Base-by-base conservation (phyloP, 2,329 filamentous ascomycete species). In the Aphanocladium album region DNA sequence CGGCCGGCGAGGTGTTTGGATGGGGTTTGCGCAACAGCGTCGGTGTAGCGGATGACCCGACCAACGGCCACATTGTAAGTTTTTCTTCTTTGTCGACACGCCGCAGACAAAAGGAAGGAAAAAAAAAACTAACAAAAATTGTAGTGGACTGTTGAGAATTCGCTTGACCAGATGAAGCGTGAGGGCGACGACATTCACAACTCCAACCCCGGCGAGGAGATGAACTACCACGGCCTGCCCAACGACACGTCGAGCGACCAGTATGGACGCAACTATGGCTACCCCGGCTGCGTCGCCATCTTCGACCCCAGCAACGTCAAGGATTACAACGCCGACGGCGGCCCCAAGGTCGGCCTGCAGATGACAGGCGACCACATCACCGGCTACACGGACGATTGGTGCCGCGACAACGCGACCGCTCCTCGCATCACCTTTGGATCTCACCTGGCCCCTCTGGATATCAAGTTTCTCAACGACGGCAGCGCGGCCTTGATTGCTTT, bases 21-120 rank as follows among this genome's bases (percentile, higher is more conserved):
- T 90, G 87, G 86, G 88, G 88, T 19, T 76, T 91, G 27, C 79
- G 88, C 30, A 91, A 91, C 71, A 84, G 83, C 3, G 87, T 90
- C 3, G 88, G 88, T 16, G 73, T 90, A 4, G 86, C 78, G 30
- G 85, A 88, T 70, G 77, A 88, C 61, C 78, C 76, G 3, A 61
- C 68, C 8, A 77, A 77, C 1, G 79, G 81, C 5, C 73, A 75
- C 21, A 76, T 83, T 57, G 68, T 70, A 62, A 57, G 67, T 61
- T 41, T 21, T 39, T 2, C 7, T 61, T 41, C 9, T 39, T 2
- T 16, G 37, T 17, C 47, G 33, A 33, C 17, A 8, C 45, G 7
- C 5, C 49, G 30, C 4, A 8, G 8, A 2, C 3, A 51, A 35
- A 35, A 7, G 35, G 35, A 23, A n/a, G 23, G 12, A 56, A 11